Evolutionary conservation across 2,329 filamentous ascomycete genomes (phyloP).

Genomic region (Cladosporium velox): DNA sequence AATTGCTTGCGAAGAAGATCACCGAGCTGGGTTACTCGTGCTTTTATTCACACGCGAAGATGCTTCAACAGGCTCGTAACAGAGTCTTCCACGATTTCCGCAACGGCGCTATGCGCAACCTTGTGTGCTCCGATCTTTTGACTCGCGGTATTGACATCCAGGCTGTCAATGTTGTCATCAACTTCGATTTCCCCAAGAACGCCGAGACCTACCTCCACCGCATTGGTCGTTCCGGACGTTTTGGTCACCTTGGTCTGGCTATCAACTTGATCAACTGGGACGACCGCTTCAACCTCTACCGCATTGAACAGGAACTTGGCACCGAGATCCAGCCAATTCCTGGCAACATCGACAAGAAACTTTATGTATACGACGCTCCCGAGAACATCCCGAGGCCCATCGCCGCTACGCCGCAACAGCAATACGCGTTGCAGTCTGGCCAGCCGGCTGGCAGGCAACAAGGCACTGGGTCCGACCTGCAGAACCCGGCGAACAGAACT

Average conservation of each 20-base stretch:
- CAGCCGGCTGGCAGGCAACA: constrained; percentile 35
- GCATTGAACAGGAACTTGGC: constrained; percentile 94
- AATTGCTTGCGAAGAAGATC: constrained; percentile 97
- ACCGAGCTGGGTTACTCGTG: constrained; percentile 98
- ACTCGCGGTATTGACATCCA: constrained; percentile 99
- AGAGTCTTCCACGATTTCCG: constrained; percentile 99
- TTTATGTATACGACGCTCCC: constrained; percentile 97
- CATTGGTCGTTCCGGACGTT: constrained; percentile 95
- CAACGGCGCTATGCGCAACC: constrained; percentile 94
- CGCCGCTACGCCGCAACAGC: constrained; percentile 51
- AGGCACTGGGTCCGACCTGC: constrained; percentile 38
- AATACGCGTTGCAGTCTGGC: constrained; percentile 29
- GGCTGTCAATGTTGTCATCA: constrained; percentile 99
- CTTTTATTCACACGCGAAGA: constrained; percentile 98
- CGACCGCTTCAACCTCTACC: constrained; percentile 97
- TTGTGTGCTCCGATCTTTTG: constrained; percentile 95
- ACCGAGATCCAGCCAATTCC: constrained; percentile 99
- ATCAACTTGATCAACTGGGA: constrained; percentile 99
- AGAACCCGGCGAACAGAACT: constrained; percentile 38
- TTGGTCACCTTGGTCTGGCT: constrained; percentile 93
- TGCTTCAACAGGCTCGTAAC: constrained; percentile 95
- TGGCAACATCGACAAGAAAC: constrained; percentile 88
- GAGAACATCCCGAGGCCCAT: constrained; percentile 89
- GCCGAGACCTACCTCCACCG: constrained; percentile 98
- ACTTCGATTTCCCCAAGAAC: constrained; percentile 99